A percentile compares a stretch with the other conserved stretches of the same genome.
phyloP scores from a whole-genome alignment of 108 stramenopile genomes.

The Stephanodiscus triporus region DNA sequence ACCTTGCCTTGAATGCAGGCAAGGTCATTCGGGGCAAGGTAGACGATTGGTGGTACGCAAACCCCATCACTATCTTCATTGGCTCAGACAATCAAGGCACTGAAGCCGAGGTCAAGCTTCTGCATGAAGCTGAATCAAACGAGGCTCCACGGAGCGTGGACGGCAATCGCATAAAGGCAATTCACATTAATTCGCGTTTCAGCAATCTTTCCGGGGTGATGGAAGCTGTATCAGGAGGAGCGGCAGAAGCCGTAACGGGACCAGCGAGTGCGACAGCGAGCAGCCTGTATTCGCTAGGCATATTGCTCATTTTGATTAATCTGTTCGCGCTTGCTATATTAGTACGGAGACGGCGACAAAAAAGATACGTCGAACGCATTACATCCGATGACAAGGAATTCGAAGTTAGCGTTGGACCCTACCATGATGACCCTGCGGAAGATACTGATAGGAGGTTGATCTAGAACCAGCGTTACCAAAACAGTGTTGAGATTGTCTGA shows the following conservation, averaged over 20 bases:
- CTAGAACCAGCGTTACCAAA: no score
- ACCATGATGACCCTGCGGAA: slow-evolving; percentile 6
- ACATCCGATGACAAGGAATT: slow-evolving; percentile 7
- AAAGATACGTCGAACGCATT: background rate
- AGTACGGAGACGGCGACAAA: slow-evolving; percentile 5
- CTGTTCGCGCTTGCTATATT: slow-evolving; percentile 1
- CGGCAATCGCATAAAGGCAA: slow-evolving; percentile 26
- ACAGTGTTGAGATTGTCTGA: no score
- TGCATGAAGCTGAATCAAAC: slow-evolving; percentile 17
- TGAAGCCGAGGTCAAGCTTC: slow-evolving; percentile 8
- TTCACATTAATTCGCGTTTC: slow-evolving; percentile 39
- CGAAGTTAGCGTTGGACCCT: slow-evolving; percentile 1
- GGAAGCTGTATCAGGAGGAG: background rate
- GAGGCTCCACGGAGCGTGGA: slow-evolving; percentile 22
- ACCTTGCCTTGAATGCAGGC: slow-evolving; percentile 43
- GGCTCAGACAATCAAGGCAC: slow-evolving; percentile 16
- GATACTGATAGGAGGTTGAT: background rate
- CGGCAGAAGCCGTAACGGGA: background rate
- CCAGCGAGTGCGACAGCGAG: background rate
- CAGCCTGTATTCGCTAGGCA: background rate
- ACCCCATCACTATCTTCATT: slow-evolving; percentile 36
- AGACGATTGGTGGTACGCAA: slow-evolving; percentile 52
- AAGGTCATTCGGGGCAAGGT: slow-evolving; percentile 40
- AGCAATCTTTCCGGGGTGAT: slow-evolving; percentile 1
- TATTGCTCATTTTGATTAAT: slow-evolving; percentile 1